These are phyloP conservation scores for Diaporthe citrichinensis DNA, from an alignment of 2,329 filamentous ascomycete species.

Conservation along the genomic window DNA sequence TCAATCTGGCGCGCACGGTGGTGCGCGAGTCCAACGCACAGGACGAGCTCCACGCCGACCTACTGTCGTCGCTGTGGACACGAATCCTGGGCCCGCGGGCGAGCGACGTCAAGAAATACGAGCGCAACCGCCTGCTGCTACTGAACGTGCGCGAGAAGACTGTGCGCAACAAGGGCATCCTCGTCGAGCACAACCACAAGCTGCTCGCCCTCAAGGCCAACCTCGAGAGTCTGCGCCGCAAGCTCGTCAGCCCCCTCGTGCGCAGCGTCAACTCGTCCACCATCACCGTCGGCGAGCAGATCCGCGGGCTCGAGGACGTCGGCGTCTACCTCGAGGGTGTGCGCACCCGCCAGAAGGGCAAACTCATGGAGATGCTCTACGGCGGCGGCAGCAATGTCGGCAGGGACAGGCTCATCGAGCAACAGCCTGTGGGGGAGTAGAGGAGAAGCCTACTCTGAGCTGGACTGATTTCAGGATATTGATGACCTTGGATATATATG, in stretches of 20 bases:
- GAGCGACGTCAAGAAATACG: slow-evolving; percentile 85
- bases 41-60: slow-evolving; percentile 83
- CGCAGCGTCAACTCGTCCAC: slow-evolving; percentile 77
- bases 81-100: slow-evolving; percentile 84
- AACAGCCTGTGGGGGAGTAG: slow-evolving; percentile 24
- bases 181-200: slow-evolving; percentile 89
- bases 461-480: not conserved
- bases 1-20: slow-evolving; percentile 87
- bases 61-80: slow-evolving; percentile 88
- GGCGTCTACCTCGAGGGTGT: slow-evolving; percentile 83
- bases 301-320: slow-evolving; percentile 84
- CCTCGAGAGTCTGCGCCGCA: slow-evolving; percentile 85
- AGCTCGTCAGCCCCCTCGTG: slow-evolving; percentile 87
- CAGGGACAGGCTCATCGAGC: slow-evolving; percentile 38
- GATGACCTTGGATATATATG: not conserved
- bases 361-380: slow-evolving; percentile 85
- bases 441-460: not conserved
- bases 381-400: slow-evolving; percentile 56
- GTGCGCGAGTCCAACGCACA: slow-evolving; percentile 87
- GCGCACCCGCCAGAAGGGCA: slow-evolving; percentile 84
- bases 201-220: slow-evolving; percentile 88
- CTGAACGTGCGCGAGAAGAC: slow-evolving; percentile 85
- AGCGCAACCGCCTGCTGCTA: slow-evolving; percentile 88
- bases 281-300: slow-evolving; percentile 86
- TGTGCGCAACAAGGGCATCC: slow-evolving; percentile 86